Evolutionary conservation across 768 basidiomycete species (phyloP).

Genomic region (Suillus lakei): DNA sequence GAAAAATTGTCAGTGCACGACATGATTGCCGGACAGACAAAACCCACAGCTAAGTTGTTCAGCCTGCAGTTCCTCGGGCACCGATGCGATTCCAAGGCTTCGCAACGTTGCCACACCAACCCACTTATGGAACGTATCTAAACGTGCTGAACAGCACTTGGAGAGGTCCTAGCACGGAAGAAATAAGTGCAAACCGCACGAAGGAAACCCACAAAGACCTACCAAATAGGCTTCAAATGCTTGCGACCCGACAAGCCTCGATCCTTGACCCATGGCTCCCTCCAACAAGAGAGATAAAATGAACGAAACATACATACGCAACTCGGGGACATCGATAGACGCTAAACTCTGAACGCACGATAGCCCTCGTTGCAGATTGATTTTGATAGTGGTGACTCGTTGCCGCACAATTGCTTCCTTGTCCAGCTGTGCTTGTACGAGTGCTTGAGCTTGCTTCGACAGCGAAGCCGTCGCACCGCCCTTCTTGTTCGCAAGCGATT

Average conservation of each 20-base stretch:
- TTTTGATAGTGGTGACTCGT: conserved; percentile 58
- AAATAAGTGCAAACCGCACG: conserved; percentile 1
- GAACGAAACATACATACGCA: conserved; percentile 58
- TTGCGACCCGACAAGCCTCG: conserved; percentile 59
- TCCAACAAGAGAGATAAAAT: conserved; percentile 66
- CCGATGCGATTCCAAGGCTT: conserved; percentile 61
- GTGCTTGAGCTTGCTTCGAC: conserved; percentile 83
- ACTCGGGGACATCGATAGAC: conserved; percentile 50
- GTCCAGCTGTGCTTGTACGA: conserved; percentile 82
- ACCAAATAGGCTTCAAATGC: conserved; percentile 85
- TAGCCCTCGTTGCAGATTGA: conserved; percentile 67
- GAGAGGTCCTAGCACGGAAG: conserved; percentile 59
- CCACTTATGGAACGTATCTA: conserved; percentile 72
- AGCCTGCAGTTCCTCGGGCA: conserved; percentile 73
- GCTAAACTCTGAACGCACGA: conserved; percentile 71
- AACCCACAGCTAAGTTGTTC: conserved; percentile 61
- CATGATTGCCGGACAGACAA: background rate
- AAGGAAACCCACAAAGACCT: conserved; percentile 28
- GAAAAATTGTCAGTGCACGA: conserved; percentile 5
- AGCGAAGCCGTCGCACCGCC: conserved; percentile 53
- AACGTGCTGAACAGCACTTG: conserved; percentile 69
- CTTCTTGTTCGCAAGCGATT: conserved; percentile 84
- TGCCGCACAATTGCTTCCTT: conserved; percentile 76
- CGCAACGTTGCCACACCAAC: conserved; percentile 86
- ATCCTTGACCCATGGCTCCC: conserved; percentile 65